Evolutionary conservation across 352 stramenopile species (phyloP).

Genomic region (Pythium coloratum): DNA sequence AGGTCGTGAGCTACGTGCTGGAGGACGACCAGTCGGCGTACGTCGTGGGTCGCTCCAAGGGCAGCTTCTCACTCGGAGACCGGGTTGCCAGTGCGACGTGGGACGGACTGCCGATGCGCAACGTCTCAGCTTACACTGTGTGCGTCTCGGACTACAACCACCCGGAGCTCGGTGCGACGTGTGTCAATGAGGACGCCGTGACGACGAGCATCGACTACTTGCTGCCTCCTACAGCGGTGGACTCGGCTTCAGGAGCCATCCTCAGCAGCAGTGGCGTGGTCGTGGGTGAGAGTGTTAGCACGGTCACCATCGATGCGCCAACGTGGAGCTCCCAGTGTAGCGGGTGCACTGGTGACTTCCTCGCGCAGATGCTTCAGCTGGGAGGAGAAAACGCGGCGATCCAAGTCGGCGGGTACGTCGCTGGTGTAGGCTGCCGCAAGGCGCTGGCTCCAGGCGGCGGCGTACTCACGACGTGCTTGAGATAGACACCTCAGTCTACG

Average conservation of each 20-base stretch:
- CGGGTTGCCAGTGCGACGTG: not conserved
- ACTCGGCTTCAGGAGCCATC: not conserved
- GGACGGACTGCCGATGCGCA: conserved; percentile 6
- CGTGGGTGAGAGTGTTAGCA: conserved; percentile 2
- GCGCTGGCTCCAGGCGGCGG: conserved; percentile 7
- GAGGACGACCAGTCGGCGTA: not conserved
- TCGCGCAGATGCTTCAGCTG: conserved; percentile 14
- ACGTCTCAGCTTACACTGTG: not conserved
- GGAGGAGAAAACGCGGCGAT: not conserved
- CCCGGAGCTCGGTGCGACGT: conserved; percentile 17
- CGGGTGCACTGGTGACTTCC: conserved; percentile 15
- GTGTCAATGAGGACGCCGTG: not conserved
- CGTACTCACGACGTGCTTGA: conserved; percentile 5
- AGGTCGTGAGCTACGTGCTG: not conserved
- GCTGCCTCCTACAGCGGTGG: not conserved
- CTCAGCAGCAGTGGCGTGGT: not conserved
- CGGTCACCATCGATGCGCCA: not conserved
- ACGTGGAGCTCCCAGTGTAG: conserved; percentile 15
- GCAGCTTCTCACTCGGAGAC: conserved; percentile 1
- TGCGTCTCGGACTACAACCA: conserved; percentile 17
- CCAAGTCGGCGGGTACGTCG: conserved; percentile 6
- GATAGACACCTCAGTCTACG: conserved; percentile 1
- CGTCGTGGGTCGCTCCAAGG: conserved; percentile 12
- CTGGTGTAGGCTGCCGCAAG: conserved; percentile 9
- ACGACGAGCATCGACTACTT: not conserved